phyloP scores from a whole-genome alignment of 2,329 filamentous ascomycete genomes.

The Aspergillus terreus region DNA sequence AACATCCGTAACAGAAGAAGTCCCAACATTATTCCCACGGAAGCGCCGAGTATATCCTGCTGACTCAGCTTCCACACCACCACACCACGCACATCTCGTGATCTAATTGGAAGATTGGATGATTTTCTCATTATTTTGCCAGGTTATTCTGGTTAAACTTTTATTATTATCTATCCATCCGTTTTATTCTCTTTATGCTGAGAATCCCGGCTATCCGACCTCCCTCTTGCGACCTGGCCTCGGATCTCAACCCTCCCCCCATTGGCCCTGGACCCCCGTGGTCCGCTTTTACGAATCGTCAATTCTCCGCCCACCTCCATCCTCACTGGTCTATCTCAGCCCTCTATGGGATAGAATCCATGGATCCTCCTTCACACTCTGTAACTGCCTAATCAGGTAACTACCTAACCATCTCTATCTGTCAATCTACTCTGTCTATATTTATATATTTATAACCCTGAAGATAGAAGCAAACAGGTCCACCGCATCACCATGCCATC shows the following conservation, averaged over 20 bases:
- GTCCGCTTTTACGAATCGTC: constrained; percentile 12
- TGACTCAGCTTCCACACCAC: too few relatives aligned
- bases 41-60: too few relatives aligned
- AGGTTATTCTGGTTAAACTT: neutral
- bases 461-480: neutral
- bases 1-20: too few relatives aligned
- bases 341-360: neutral
- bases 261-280: constrained; percentile 9
- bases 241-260: constrained; percentile 9
- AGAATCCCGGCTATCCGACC: constrained; percentile 19
- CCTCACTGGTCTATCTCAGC: neutral
- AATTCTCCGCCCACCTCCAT: neutral
- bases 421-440: too few relatives aligned
- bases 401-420: too few relatives aligned
- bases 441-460: neutral
- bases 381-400: too few relatives aligned
- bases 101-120: too few relatives aligned
- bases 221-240: constrained; percentile 16
- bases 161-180: too few relatives aligned
- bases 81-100: too few relatives aligned
- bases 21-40: neutral
- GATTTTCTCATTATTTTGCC: neutral
- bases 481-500: neutral
- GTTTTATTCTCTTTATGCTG: constrained; percentile 3
- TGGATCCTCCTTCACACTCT: neutral